phyloP scores from a whole-genome alignment of 768 basidiomycete species.

The Leccinum boreale region DNA sequence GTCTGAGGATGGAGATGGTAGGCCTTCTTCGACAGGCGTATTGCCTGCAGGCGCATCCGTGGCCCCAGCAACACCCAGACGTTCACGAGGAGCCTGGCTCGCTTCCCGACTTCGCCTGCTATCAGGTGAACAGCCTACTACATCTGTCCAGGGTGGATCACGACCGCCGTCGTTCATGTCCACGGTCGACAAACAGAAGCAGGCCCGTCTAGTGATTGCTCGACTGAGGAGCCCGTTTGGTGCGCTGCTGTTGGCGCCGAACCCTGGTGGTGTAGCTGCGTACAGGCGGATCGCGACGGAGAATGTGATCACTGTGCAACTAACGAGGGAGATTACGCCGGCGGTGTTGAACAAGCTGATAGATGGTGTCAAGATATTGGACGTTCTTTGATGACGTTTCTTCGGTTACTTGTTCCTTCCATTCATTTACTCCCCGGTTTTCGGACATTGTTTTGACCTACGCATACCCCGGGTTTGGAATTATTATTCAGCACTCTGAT shows the following conservation, averaged over 20 bases:
- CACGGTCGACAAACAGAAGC: not conserved
- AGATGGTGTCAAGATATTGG: not conserved
- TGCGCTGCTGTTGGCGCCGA: not conserved
- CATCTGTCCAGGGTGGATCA: not conserved
- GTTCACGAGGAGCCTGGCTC: not conserved
- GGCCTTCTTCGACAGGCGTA: not conserved
- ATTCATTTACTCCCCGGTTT: too few relatives aligned
- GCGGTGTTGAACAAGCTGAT: not conserved
- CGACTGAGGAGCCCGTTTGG: not conserved
- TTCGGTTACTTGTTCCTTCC: too few relatives aligned
- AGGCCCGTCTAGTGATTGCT: not conserved
- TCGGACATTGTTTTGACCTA: too few relatives aligned
- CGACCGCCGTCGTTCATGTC: not conserved
- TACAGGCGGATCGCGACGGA: constrained; percentile 15
- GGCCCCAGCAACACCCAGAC: not conserved
- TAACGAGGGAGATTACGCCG: not conserved
- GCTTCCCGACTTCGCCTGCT: not conserved
- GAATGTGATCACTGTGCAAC: constrained; percentile 4
- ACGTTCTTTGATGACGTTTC: not conserved
- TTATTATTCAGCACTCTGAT: too few relatives aligned
- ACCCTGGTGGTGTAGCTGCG: not conserved
- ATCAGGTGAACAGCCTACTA: not conserved
- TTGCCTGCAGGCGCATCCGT: not conserved
- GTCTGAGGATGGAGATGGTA: not conserved
- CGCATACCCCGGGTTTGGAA: too few relatives aligned